Conservation (phyloP, 371 early-diverging fungal genomes). For the Mortierella sp. region DNA sequence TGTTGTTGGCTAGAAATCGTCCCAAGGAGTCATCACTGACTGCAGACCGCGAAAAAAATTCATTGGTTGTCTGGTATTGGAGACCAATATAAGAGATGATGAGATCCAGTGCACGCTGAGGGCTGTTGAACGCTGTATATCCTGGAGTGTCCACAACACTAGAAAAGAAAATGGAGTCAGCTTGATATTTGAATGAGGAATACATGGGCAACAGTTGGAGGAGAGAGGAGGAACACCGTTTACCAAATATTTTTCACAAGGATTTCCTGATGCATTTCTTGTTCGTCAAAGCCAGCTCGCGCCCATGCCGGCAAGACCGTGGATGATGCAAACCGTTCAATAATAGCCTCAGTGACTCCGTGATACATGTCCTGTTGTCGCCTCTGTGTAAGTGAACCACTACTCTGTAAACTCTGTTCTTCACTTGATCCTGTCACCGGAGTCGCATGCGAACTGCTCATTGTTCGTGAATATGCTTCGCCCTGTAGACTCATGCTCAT, state of each 20-base stretch:
- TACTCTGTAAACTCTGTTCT: background rate
- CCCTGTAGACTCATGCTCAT: background rate
- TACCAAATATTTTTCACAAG: constrained; percentile 48
- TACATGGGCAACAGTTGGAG: background rate
- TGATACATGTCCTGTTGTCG: constrained; percentile 10
- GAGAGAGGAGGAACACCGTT: background rate
- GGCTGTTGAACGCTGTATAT: constrained; percentile 24
- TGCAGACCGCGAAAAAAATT: constrained; percentile 32
- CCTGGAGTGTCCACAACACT: constrained; percentile 45
- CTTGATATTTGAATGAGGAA: background rate
- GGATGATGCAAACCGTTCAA: constrained; percentile 36
- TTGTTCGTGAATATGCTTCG: background rate
- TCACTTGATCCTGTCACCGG: constrained; percentile 10
- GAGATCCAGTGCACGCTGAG: constrained; percentile 28
- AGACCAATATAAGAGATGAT: constrained; percentile 31
- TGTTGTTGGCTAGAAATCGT: constrained; percentile 41
- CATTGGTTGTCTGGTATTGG: constrained; percentile 38
- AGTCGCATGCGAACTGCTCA: background rate
- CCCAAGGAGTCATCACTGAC: constrained; percentile 37
- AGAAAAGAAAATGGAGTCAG: background rate
- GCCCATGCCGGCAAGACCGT: constrained; percentile 44
- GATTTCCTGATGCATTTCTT: constrained; percentile 37
- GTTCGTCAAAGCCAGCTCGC: constrained; percentile 32
- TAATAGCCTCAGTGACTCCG: constrained; percentile 11
- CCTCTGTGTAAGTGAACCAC: background rate